A percentile compares a stretch with the other conserved stretches of the same genome.
Conservation (phyloP, 2,329 filamentous ascomycete genomes). For the Microcera coccophila region DNA sequence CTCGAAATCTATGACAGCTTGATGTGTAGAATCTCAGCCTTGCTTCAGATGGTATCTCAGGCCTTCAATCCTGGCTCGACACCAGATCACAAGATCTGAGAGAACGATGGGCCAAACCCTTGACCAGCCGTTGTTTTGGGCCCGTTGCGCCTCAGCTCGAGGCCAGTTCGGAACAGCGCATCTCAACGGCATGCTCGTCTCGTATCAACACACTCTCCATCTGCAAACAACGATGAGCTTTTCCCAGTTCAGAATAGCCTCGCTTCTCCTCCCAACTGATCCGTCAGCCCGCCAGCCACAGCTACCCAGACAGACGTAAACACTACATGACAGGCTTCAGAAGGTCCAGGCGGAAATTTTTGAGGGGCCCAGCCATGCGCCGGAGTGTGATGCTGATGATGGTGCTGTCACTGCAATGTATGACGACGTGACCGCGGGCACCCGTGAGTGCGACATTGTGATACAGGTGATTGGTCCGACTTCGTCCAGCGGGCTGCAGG, state of each 20-base stretch:
- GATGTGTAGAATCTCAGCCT: no score
- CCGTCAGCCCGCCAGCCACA: conserved; percentile 1
- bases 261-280: conserved; percentile 5
- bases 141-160: conserved; percentile 17
- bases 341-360: conserved; percentile 21
- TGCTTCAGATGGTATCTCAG: no score
- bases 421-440: conserved; percentile 11
- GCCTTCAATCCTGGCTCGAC: neutral
- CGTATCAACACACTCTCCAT: conserved; percentile 4
- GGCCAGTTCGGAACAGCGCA: conserved; percentile 5
- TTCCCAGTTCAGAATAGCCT: conserved; percentile 10
- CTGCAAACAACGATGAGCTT: neutral
- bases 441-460: conserved; percentile 13
- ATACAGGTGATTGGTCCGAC: conserved; percentile 16
- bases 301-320: conserved; percentile 6
- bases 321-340: conserved; percentile 9
- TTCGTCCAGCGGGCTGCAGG: conserved; percentile 7
- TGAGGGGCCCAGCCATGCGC: conserved; percentile 16
- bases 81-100: neutral
- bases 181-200: no score
- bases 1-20: no score
- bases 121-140: conserved; percentile 13
- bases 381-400: conserved; percentile 19
- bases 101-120: conserved; percentile 4
- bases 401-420: conserved; percentile 25